Evolutionary conservation across 805 yeast species (phyloP), one percentile per base, ranked within the genome.

Genomic region (Wickerhamiella siamensis): DNA sequence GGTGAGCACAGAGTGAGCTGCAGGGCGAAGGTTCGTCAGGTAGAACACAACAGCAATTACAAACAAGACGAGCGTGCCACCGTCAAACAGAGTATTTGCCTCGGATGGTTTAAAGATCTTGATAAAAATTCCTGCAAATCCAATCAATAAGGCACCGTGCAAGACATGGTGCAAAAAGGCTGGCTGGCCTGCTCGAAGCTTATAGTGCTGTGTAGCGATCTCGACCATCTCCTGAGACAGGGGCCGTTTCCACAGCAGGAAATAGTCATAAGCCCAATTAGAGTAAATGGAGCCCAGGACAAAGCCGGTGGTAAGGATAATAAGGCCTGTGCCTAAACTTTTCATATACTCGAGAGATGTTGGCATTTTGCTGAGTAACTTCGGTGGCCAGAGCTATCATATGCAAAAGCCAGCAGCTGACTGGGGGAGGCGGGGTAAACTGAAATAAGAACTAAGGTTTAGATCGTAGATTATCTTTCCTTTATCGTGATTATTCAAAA

Each of bases 61-160:
- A 57, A 72, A 72, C 44, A 83, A 70, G n/a, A 74, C 75, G 51
- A 87, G 66, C 9, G 93, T 68, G 35, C 87, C 94, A 52, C 93
- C 94, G 61, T 88, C 98, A 57, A 91, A 88, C 58, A 79, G 72
- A 59, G 80, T 78, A 53, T 82, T 71, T 38, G 88, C 93, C 40
- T 80, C 88, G 36, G 72, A 58, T n/a, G 97, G 96, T 63, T 79
- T 80, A 66, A 79, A 84, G 43, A 88, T 70, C 66, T 84, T 84
- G 57, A 81, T 70, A 49, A 79, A 66, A 43, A 77, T 66, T 4
- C 95, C 95, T 38, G 74, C 35, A 43, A 84, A 67, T 3, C 94
- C 96, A 22, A 86, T 39, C 1, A 56, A 67, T 34, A 76, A 59
- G 40, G 81, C 74, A 26, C 55, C 62, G 51, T 83, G 93, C 52